These are phyloP conservation scores for Coemansia erecta DNA, from an alignment of 192 early-diverging fungal species.

Conservation along the genomic window DNA sequence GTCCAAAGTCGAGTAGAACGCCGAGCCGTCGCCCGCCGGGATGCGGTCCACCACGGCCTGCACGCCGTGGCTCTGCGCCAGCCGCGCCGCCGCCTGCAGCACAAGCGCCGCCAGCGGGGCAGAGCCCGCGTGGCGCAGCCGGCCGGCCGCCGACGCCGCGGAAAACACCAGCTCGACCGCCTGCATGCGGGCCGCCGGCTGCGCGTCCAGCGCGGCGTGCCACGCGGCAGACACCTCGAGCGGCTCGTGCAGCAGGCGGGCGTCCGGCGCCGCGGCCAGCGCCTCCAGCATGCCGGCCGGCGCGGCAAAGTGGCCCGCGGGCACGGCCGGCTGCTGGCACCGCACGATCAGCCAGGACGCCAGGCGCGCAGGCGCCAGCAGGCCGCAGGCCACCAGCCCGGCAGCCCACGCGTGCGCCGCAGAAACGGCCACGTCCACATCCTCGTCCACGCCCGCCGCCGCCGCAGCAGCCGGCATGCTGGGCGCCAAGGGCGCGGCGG, in stretches of 20 bases:
- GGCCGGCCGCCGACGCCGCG: slow-evolving; percentile 25
- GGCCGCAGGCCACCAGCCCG: no score
- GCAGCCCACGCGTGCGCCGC: no score
- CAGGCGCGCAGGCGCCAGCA: no score
- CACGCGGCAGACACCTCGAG: slow-evolving; percentile 21
- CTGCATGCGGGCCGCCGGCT: slow-evolving; percentile 20
- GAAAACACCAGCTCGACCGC: slow-evolving; percentile 42
- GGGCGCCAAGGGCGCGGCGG: no score
- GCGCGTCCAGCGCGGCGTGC: slow-evolving; percentile 17
- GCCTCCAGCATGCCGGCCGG: no score
- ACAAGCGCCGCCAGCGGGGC: slow-evolving; percentile 16
- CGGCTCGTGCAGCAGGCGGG: slow-evolving; percentile 18
- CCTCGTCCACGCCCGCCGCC: no score
- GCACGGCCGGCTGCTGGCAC: no score
- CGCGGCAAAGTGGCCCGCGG: no score
- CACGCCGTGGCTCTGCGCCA: slow-evolving; percentile 35
- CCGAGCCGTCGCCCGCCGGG: neutral
- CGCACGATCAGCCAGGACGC: no score
- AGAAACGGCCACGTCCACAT: no score
- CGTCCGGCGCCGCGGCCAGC: neutral
- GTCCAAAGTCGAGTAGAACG: slow-evolving; percentile 28
- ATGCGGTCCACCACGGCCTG: slow-evolving; percentile 15
- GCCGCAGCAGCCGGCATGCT: no score
- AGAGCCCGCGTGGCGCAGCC: slow-evolving; percentile 15
- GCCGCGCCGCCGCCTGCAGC: slow-evolving; percentile 17